Conservation (phyloP, 352 stramenopile genomes). For the Globisporangium solare region DNA sequence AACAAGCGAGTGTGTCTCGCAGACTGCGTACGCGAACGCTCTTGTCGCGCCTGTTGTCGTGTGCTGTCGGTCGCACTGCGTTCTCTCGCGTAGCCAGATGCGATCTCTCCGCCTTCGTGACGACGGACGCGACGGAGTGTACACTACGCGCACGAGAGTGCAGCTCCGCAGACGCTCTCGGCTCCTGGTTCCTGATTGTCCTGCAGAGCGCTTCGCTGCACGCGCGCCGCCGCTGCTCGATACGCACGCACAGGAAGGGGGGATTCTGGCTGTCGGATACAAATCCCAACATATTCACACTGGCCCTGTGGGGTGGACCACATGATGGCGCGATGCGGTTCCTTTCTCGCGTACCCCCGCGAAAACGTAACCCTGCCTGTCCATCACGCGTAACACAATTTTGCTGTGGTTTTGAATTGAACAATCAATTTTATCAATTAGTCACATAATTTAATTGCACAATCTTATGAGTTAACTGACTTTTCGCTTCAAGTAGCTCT, state of each 20-base stretch:
- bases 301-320: neutral
- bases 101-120: neutral
- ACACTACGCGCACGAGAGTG: neutral
- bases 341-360: neutral
- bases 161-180: neutral
- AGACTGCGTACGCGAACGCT: too few species aligned
- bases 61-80: neutral
- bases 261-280: neutral
- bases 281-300: neutral
- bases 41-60: neutral
- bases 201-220: neutral
- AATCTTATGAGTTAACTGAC: too few species aligned
- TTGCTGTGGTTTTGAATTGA: too few species aligned
- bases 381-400: too few species aligned
- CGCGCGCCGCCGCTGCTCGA: too few species aligned
- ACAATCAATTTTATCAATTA: too few species aligned
- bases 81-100: neutral
- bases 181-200: too few species aligned
- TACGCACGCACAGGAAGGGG: too few species aligned
- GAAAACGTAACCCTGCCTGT: too few species aligned
- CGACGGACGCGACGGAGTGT: neutral
- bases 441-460: too few species aligned
- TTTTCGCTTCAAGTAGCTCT: too few species aligned
- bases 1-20: too few species aligned
- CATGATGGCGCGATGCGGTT: neutral